A percentile compares a stretch with the other conserved stretches of the same genome.
These are phyloP conservation scores for Boechera divaricarpa DNA, from an alignment of 345 rosid species.

Conservation along the genomic window DNA sequence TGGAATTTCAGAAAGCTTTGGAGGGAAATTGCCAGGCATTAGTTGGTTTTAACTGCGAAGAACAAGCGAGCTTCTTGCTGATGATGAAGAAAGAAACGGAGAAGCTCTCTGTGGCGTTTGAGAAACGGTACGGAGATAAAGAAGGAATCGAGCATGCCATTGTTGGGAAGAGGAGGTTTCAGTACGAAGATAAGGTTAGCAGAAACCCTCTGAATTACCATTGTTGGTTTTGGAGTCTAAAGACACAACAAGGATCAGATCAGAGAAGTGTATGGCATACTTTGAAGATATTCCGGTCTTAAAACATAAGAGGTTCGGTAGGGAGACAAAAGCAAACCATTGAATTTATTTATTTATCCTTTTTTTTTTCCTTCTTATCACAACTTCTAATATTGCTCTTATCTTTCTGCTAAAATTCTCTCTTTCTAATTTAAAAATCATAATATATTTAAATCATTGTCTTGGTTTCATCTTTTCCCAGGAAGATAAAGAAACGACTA, in stretches of 20 bases:
- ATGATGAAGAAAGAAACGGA: not conserved
- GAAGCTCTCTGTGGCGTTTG: slow-evolving; percentile 5
- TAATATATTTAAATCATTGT: slow-evolving; percentile 13
- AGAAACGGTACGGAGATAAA: no score
- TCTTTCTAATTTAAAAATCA: slow-evolving; percentile 30
- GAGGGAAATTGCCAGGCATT: slow-evolving; percentile 60
- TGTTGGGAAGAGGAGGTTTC: not conserved
- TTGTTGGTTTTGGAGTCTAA: not conserved
- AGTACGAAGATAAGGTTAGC: not conserved
- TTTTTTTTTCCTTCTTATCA: slow-evolving; percentile 33
- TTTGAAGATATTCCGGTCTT: slow-evolving; percentile 19
- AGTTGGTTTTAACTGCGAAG: slow-evolving; percentile 54
- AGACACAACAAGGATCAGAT: not conserved
- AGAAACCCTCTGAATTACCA: not conserved
- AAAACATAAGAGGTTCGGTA: not conserved
- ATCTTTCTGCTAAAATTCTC: slow-evolving; percentile 26
- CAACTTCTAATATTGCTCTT: slow-evolving; percentile 17
- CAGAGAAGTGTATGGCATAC: not conserved
- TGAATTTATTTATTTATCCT: not conserved
- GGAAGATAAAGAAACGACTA: slow-evolving; percentile 25
- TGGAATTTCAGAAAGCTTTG: slow-evolving; percentile 42
- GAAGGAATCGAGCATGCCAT: not conserved
- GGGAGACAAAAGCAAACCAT: slow-evolving; percentile 25
- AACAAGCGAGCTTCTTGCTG: not conserved
- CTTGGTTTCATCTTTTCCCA: slow-evolving; percentile 28